A percentile compares a stretch with the other conserved stretches of the same genome.
Evolutionary conservation across 2,329 filamentous ascomycete genomes (phyloP).

Genomic region (Neonectria punicea): DNA sequence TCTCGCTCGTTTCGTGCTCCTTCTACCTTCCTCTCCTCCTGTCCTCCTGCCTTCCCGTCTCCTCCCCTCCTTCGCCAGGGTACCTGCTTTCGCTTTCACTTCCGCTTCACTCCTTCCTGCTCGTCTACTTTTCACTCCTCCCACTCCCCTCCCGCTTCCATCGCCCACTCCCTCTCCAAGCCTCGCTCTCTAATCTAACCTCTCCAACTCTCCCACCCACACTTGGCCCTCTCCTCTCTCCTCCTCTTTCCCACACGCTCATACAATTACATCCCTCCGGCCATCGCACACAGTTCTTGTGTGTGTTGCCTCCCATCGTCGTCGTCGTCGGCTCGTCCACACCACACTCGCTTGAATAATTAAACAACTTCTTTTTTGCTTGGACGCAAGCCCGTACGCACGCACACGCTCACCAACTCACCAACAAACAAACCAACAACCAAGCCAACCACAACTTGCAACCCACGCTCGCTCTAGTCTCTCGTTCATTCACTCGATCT

Average conservation of each 20-base stretch:
- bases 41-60: constrained; percentile 20
- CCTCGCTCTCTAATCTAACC: constrained; percentile 32
- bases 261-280: constrained; percentile 24
- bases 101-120: constrained; percentile 22
- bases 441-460: constrained; percentile 9
- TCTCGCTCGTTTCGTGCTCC: constrained; percentile 1
- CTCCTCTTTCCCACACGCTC: constrained; percentile 33
- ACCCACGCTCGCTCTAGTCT: constrained; percentile 29
- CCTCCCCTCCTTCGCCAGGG: constrained; percentile 11
- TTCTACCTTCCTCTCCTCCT: constrained; percentile 9
- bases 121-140: constrained; percentile 20
- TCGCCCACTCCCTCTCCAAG: constrained; percentile 27
- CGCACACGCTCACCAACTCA: constrained; percentile 7
- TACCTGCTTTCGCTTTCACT: neutral
- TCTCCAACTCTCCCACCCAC: constrained; percentile 26
- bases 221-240: constrained; percentile 28
- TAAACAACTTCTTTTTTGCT: constrained; percentile 14
- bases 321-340: constrained; percentile 27
- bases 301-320: constrained; percentile 22
- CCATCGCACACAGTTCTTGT: constrained; percentile 23
- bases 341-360: constrained; percentile 29
- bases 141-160: constrained; percentile 24
- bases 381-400: constrained; percentile 21
- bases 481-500: constrained; percentile 28
- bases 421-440: neutral